phyloP scores from a whole-genome alignment of 129 eudicot species.

The Helianthus tuberosus region DNA sequence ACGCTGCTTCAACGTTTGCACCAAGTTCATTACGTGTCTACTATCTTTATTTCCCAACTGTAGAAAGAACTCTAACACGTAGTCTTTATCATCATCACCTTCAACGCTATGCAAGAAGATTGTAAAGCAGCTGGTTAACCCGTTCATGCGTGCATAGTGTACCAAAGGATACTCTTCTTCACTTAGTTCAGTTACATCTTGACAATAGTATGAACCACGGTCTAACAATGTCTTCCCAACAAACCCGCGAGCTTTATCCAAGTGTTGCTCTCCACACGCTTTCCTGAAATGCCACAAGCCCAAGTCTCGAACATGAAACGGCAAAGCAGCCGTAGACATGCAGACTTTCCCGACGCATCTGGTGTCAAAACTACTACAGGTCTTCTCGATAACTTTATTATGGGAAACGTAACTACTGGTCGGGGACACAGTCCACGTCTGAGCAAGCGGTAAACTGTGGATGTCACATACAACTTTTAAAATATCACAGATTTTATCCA shows the following conservation, averaged over 20 bases:
- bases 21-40: neutral
- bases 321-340: neutral
- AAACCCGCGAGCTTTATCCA: neutral
- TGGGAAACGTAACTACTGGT: slow-evolving; percentile 8
- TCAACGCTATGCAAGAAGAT: slow-evolving; percentile 2
- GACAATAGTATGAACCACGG: slow-evolving; percentile 12
- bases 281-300: slow-evolving; percentile 10
- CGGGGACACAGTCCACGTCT: slow-evolving; percentile 13
- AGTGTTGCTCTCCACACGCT: slow-evolving; percentile 10
- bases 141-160: slow-evolving; percentile 6
- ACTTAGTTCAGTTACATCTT: neutral
- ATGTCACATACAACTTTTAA: slow-evolving; percentile 2
- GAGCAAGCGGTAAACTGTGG: slow-evolving; percentile 18
- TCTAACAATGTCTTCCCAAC: slow-evolving; percentile 14
- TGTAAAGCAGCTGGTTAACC: slow-evolving; percentile 10
- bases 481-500: neutral
- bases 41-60: neutral
- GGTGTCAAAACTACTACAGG: neutral
- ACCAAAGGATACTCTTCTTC: slow-evolving; percentile 25
- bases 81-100: neutral
- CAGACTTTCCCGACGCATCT: slow-evolving; percentile 10
- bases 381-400: slow-evolving; percentile 2
- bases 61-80: slow-evolving; percentile 6
- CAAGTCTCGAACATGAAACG: slow-evolving; percentile 15
- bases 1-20: slow-evolving; percentile 14